A percentile compares a stretch with the other conserved stretches of the same genome.
phyloP scores from a whole-genome alignment of 2,329 filamentous ascomycete genomes.

The Aspergillus quadricinctus region DNA sequence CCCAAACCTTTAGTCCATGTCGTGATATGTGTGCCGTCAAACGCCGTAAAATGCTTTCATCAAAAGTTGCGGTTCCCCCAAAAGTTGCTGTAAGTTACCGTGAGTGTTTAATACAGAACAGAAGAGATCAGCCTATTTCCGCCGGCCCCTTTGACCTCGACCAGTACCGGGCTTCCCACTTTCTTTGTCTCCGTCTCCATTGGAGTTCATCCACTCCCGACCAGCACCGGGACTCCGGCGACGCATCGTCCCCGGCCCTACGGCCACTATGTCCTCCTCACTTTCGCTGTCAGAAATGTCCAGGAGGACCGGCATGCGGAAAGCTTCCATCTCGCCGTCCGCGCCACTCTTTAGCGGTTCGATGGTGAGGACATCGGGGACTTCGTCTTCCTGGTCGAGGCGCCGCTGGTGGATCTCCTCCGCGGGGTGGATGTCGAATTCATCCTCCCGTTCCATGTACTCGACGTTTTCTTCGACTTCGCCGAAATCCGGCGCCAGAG shows the following conservation, averaged over 20 bases:
- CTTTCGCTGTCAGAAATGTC: conserved; percentile 92
- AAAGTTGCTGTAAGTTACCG: neutral
- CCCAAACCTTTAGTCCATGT: neutral
- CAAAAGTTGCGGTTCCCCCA: neutral
- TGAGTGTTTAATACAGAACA: neutral
- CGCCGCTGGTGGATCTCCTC: conserved; percentile 91
- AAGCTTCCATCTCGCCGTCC: conserved; percentile 57
- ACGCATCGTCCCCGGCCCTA: conserved; percentile 76
- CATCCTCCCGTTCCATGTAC: conserved; percentile 91
- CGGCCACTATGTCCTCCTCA: conserved; percentile 75
- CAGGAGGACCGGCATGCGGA: conserved; percentile 88
- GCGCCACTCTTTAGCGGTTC: conserved; percentile 61
- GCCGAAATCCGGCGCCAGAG: conserved; percentile 90
- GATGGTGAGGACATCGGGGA: conserved; percentile 81
- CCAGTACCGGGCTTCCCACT: conserved; percentile 18
- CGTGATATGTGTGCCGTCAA: neutral
- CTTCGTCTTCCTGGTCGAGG: conserved; percentile 87
- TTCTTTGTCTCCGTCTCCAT: conserved; percentile 27
- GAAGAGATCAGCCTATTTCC: conserved; percentile 21
- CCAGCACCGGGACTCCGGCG: conserved; percentile 75
- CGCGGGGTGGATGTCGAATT: conserved; percentile 95
- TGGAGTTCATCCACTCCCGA: conserved; percentile 58
- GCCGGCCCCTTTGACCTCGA: conserved; percentile 27
- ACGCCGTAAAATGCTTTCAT: neutral
- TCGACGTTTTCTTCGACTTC: conserved; percentile 98